These are phyloP conservation scores for Penicillium salamii DNA, from an alignment of 495 filamentous ascomycete genomes.

Conservation along the genomic window DNA sequence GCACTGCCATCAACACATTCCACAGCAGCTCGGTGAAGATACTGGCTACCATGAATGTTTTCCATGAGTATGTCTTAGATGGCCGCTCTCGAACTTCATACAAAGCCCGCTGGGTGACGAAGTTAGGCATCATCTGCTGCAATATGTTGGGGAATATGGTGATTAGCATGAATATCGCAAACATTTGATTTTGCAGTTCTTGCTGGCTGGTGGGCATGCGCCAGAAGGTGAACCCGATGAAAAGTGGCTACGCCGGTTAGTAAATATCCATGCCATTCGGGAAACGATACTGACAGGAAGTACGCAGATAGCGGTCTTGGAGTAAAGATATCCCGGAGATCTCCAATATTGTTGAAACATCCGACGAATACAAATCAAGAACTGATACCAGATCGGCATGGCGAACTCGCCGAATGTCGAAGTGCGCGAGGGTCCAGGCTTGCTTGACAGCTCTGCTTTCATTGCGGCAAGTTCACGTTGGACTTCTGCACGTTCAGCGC, in stretches of 20 bases:
- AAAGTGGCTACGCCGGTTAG: slow-evolving; percentile 53
- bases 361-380: slow-evolving; percentile 48
- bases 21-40: slow-evolving; percentile 74
- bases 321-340: slow-evolving; percentile 81
- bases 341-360: slow-evolving; percentile 92
- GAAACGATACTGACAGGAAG: slow-evolving; percentile 24
- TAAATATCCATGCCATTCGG: not conserved
- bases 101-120: slow-evolving; percentile 70
- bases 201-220: slow-evolving; percentile 65
- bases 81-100: slow-evolving; percentile 87
- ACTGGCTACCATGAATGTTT: slow-evolving; percentile 77
- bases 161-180: slow-evolving; percentile 79
- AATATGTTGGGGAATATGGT: slow-evolving; percentile 73
- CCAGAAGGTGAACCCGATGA: slow-evolving; percentile 90
- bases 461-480: slow-evolving; percentile 65
- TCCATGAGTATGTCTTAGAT: slow-evolving; percentile 79
- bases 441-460: slow-evolving; percentile 46
- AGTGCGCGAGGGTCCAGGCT: slow-evolving; percentile 36
- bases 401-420: slow-evolving; percentile 48
- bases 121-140: slow-evolving; percentile 84
- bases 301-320: slow-evolving; percentile 57
- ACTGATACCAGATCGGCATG: slow-evolving; percentile 48
- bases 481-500: slow-evolving; percentile 62
- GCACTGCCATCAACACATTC: slow-evolving; percentile 65
- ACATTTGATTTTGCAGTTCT: slow-evolving; percentile 85